These are phyloP conservation scores for Mentha longifolia DNA, from an alignment of 257 asterid species.

Conservation along the genomic window DNA sequence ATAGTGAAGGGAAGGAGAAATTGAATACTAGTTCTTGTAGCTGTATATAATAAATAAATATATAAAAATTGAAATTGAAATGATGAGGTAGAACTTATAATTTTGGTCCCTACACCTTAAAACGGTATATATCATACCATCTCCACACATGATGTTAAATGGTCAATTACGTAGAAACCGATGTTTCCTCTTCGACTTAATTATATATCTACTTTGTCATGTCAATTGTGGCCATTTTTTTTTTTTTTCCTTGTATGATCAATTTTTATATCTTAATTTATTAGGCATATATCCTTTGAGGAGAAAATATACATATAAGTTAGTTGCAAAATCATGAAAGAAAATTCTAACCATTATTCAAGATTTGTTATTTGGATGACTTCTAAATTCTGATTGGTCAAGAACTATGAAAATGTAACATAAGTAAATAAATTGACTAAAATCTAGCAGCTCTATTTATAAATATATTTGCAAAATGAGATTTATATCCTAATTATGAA, in stretches of 20 bases:
- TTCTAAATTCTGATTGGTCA: slow-evolving; percentile 10
- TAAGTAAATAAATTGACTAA: too few species aligned
- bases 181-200: slow-evolving; percentile 19
- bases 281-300: slow-evolving; percentile 5
- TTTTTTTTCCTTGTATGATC: not conserved
- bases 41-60: slow-evolving; percentile 2
- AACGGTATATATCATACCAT: slow-evolving; percentile 12
- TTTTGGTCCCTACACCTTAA: slow-evolving; percentile 34
- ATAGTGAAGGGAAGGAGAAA: slow-evolving; percentile 2
- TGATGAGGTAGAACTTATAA: slow-evolving; percentile 6
- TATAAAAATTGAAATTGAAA: not conserved
- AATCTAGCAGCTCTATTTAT: too few species aligned
- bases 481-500: too few species aligned
- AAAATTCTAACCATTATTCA: not conserved
- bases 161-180: slow-evolving; percentile 32
- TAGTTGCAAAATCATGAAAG: slow-evolving; percentile 4
- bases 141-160: slow-evolving; percentile 24
- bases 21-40: not conserved
- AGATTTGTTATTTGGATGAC: not conserved
- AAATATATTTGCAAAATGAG: too few species aligned
- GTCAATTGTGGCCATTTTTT: slow-evolving; percentile 32
- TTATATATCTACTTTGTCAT: slow-evolving; percentile 3
- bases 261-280: not conserved
- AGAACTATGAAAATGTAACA: not conserved
- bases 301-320: not conserved